phyloP scores from a whole-genome alignment of 2,329 filamentous ascomycete species.

The Claviceps humidiphila region DNA sequence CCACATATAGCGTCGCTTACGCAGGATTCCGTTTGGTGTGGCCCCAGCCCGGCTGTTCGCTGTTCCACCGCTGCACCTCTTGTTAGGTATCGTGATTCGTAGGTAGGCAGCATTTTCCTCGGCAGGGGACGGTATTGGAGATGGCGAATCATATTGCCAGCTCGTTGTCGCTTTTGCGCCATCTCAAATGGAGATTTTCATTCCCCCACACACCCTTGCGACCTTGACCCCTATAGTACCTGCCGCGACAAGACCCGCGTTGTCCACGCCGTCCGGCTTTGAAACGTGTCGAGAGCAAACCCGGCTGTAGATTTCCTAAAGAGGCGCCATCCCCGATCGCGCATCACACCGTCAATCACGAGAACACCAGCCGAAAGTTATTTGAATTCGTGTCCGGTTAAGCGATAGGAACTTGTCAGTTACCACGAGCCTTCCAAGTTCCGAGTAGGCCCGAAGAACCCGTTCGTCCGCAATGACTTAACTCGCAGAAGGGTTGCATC shows the following conservation, averaged over 20 bases:
- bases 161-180: background rate
- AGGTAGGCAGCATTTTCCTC: background rate
- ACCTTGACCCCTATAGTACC: background rate
- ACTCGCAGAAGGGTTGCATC: background rate
- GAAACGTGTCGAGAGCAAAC: background rate
- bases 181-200: background rate
- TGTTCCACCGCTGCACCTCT: background rate
- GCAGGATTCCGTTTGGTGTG: background rate
- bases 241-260: no score
- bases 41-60: background rate
- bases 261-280: background rate
- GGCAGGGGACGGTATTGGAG: background rate
- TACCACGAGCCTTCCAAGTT: background rate
- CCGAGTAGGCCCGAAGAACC: background rate
- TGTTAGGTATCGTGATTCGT: background rate
- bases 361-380: background rate
- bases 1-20: background rate
- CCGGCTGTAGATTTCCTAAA: slow-evolving; percentile 10
- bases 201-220: background rate
- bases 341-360: background rate
- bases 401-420: background rate
- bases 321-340: slow-evolving; percentile 10
- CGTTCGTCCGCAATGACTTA: background rate
- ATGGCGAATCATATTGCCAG: background rate
- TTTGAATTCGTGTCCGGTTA: background rate